Evolutionary conservation across 2,329 filamentous ascomycete genomes (phyloP).

Genomic region (Juglanconis sp.): DNA sequence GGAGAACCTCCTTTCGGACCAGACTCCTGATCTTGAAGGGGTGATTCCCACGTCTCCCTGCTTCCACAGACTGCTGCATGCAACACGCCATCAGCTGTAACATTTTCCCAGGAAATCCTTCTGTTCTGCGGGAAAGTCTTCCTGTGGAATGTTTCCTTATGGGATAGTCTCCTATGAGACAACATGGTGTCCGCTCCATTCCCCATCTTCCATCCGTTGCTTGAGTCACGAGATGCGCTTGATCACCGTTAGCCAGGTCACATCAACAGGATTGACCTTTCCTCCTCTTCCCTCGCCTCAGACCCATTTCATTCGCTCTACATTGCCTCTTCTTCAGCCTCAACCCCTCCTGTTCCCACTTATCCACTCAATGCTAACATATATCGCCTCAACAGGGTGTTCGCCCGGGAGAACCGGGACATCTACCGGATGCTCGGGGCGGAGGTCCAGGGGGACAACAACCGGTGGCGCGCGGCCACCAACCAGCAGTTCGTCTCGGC

Average conservation of each 20-base stretch:
- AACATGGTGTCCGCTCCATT: not conserved
- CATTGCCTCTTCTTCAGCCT: not conserved
- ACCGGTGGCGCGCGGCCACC: not conserved
- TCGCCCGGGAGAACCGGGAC: not conserved
- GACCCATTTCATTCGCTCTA: not conserved
- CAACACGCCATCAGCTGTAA: too few relatives aligned
- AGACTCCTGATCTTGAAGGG: too few relatives aligned
- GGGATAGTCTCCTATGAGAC: too few relatives aligned
- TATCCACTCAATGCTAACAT: not conserved
- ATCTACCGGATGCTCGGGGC: constrained; percentile 7
- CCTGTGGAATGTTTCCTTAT: too few relatives aligned
- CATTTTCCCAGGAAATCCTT: too few relatives aligned
- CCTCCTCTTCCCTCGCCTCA: not conserved
- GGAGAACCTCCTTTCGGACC: too few relatives aligned
- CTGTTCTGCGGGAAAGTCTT: too few relatives aligned
- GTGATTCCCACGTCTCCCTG: too few relatives aligned
- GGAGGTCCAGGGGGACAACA: not conserved
- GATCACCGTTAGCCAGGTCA: too few relatives aligned
- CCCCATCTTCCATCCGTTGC: not conserved
- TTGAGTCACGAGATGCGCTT: too few relatives aligned
- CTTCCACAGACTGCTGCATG: too few relatives aligned
- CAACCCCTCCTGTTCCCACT: not conserved
- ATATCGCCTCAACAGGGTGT: not conserved
- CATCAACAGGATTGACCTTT: too few relatives aligned
- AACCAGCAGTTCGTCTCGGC: not conserved